phyloP scores from a whole-genome alignment of 305 asterid genomes.

The Solanum hybrid region DNA sequence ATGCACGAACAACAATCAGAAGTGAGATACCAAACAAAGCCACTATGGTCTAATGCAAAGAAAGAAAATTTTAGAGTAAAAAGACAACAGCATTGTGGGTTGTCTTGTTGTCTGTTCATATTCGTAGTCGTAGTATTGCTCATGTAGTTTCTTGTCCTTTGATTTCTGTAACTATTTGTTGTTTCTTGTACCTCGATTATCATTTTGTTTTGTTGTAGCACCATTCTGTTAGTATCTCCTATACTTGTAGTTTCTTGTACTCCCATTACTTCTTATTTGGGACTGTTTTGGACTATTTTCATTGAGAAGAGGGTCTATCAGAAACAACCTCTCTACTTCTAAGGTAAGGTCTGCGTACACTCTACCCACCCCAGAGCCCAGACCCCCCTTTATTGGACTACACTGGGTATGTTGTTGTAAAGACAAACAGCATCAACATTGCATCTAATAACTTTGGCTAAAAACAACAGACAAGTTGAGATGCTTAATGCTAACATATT shows the following conservation, averaged over 20 bases:
- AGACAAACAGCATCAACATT: too few species aligned
- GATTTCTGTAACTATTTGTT: not conserved
- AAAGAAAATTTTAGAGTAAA: not conserved
- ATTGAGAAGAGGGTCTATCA: not conserved
- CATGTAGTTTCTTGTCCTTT: not conserved
- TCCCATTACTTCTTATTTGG: not conserved
- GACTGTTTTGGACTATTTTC: not conserved
- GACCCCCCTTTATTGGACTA: not conserved
- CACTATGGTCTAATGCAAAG: not conserved
- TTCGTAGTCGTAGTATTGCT: not conserved
- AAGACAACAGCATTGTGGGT: not conserved
- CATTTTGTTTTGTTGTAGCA: not conserved
- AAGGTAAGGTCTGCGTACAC: not conserved
- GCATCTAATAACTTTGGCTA: not conserved
- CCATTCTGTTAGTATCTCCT: not conserved
- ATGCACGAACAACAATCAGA: not conserved
- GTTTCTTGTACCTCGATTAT: not conserved
- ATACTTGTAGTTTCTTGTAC: not conserved
- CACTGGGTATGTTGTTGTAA: not conserved
- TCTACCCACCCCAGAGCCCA: not conserved
- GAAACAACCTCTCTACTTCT: not conserved
- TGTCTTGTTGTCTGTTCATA: not conserved
- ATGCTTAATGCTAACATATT: not conserved
- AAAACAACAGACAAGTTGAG: not conserved
- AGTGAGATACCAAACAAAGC: not conserved